phyloP scores from a whole-genome alignment of 768 basidiomycete genomes.

The Suillus bovinus region DNA sequence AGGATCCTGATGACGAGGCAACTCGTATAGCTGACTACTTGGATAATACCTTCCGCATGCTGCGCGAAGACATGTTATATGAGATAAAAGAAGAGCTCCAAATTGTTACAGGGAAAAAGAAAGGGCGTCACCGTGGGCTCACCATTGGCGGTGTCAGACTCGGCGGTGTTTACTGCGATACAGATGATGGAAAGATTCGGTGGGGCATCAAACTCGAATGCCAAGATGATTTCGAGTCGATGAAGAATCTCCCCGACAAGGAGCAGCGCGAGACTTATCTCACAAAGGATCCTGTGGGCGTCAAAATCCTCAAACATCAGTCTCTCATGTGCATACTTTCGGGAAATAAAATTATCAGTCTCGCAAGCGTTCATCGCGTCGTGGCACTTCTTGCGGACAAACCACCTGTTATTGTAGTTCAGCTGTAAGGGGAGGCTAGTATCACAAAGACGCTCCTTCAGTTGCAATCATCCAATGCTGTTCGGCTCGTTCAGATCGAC shows the following conservation, averaged over 20 bases:
- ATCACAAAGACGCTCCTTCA: slow-evolving; percentile 40
- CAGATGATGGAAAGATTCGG: slow-evolving; percentile 27
- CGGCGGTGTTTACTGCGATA: slow-evolving; percentile 36
- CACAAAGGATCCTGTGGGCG: slow-evolving; percentile 35
- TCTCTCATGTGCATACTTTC: slow-evolving; percentile 54
- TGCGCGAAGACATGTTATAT: slow-evolving; percentile 63
- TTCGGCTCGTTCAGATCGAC: slow-evolving; percentile 57
- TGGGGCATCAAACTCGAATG: slow-evolving; percentile 46
- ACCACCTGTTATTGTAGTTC: slow-evolving; percentile 53
- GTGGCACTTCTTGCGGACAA: slow-evolving; percentile 49
- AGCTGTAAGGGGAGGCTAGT: slow-evolving; percentile 46
- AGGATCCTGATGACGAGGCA: slow-evolving; percentile 40
- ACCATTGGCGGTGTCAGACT: slow-evolving; percentile 40
- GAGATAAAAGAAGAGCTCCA: slow-evolving; percentile 59
- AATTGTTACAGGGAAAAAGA: slow-evolving; percentile 39
- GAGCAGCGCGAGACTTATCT: slow-evolving; percentile 40
- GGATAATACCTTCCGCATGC: slow-evolving; percentile 66
- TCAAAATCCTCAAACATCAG: slow-evolving; percentile 50
- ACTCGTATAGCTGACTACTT: slow-evolving; percentile 49
- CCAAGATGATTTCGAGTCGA: slow-evolving; percentile 36
- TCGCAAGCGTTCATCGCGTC: slow-evolving; percentile 54
- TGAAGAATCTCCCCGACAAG: slow-evolving; percentile 33
- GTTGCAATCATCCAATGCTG: slow-evolving; percentile 36
- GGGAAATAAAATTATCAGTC: slow-evolving; percentile 48
- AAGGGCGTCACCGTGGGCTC: slow-evolving; percentile 40